Conservation (phyloP, 805 yeast species). For the Metschnikowia peoriensis region DNA sequence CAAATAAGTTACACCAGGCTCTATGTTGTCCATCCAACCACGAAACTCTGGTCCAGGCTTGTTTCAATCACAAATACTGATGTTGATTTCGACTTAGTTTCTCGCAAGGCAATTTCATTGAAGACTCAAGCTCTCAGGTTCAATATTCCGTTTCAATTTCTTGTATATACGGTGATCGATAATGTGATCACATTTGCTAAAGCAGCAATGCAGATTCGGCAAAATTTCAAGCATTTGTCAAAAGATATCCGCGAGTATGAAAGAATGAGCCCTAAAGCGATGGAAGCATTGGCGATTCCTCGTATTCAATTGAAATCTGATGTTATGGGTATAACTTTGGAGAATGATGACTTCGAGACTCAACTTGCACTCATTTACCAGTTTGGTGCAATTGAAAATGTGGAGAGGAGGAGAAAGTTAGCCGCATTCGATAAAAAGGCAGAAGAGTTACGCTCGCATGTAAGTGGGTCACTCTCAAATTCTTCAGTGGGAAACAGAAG, state of each 20-base stretch:
- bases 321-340: slow-evolving; percentile 62
- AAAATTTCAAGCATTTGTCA: slow-evolving; percentile 42
- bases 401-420: slow-evolving; percentile 51
- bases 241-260: slow-evolving; percentile 27
- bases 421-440: slow-evolving; percentile 36
- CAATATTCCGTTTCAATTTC: slow-evolving; percentile 68
- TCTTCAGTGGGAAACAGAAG: slow-evolving; percentile 6
- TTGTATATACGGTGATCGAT: slow-evolving; percentile 78
- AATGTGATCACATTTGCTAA: slow-evolving; percentile 68
- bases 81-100: slow-evolving; percentile 19
- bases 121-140: slow-evolving; percentile 43
- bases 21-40: slow-evolving; percentile 51
- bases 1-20: slow-evolving; percentile 39
- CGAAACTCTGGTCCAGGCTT: slow-evolving; percentile 40
- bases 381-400: slow-evolving; percentile 67
- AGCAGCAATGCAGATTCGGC: slow-evolving; percentile 57
- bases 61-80: slow-evolving; percentile 33
- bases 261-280: slow-evolving; percentile 34
- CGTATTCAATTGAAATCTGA: slow-evolving; percentile 53
- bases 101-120: slow-evolving; percentile 8
- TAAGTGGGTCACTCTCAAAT: slow-evolving; percentile 8
- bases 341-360: slow-evolving; percentile 88
- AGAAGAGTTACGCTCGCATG: slow-evolving; percentile 14
- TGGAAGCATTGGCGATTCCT: slow-evolving; percentile 51
- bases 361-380: slow-evolving; percentile 64